Base-by-base conservation (phyloP, 1,139 yeast species). In the Yamadazyma aaseri region DNA sequence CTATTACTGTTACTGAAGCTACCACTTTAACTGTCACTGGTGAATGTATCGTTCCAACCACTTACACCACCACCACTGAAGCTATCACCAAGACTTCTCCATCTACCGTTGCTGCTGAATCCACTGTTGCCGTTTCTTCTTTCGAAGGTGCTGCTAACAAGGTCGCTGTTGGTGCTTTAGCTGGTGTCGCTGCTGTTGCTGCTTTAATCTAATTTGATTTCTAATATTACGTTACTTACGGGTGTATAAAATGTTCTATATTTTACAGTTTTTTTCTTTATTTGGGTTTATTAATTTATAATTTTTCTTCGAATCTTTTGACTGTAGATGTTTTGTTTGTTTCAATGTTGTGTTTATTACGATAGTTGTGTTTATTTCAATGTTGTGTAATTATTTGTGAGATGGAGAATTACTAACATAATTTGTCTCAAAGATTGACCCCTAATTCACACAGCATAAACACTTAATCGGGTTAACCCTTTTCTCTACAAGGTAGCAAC, bases 1-100 rank as follows among this genome's bases (percentile, higher is more conserved):
- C 23, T 29, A 42, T 65, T 56, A 65, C 71, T 39, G 68, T 65
- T 51, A 58, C 69, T 44, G 71, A 62, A 51, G 66, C 71, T 38
- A 65, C 71, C 58, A 65, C 72, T 43, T 50, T 65, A 42, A 65
- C 71, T 52, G 55, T 65, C 57, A 63, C 69, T 41, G 71, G 71
- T 54, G 68, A 67, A 51, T 64, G 71, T 56, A 55, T 67, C 53
- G 56, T 65, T 58, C 68, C 69, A 59, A 63, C 72, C 62, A 63
- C 71, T 51, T 56, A 56, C 59, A 55, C 58, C 49, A 47, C 64
- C 30, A 54, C 58, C 49, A 47, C 64, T 26, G 31, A 49, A 18
- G 23, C 9, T 8, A 31, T 25, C 46, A 47, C 63, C 12, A 32
- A 45, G n/a, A 26, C 50, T 29, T 41, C 45, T 37, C 27, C 32